A percentile compares a stretch with the other conserved stretches of the same genome.
phyloP scores from a whole-genome alignment of 495 filamentous ascomycete genomes.

The Hypoxylon rickii region DNA sequence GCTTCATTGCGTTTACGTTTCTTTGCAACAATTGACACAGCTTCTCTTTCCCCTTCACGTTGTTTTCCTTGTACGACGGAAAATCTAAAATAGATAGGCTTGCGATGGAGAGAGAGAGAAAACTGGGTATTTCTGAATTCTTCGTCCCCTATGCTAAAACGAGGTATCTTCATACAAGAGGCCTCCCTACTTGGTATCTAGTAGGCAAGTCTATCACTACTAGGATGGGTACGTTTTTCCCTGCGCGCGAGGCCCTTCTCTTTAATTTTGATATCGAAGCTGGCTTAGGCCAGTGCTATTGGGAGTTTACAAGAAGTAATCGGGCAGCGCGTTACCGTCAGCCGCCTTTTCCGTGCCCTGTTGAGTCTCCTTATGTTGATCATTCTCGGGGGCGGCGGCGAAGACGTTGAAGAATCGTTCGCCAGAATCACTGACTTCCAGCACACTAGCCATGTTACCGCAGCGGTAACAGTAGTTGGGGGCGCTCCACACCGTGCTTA shows the following conservation, averaged over 20 bases:
- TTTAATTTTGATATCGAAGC: no score
- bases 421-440: conserved; percentile 91
- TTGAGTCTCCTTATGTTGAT: conserved; percentile 82
- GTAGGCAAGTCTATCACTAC: neutral
- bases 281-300: no score
- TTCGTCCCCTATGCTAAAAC: neutral
- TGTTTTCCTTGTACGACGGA: no score
- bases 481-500: conserved; percentile 97
- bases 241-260: no score
- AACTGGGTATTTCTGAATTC: conserved; percentile 26
- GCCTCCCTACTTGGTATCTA: neutral
- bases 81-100: no score
- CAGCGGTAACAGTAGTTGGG: conserved; percentile 97
- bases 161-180: conserved; percentile 23
- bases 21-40: conserved; percentile 2
- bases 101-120: neutral
- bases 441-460: conserved; percentile 94
- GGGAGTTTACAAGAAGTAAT: conserved; percentile 63
- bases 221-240: neutral
- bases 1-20: neutral
- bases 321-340: conserved; percentile 56
- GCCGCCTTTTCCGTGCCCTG: conserved; percentile 57
- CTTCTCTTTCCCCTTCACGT: neutral
- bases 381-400: conserved; percentile 94
- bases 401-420: conserved; percentile 97